These are phyloP conservation scores for Flueggea neowawraea DNA, from an alignment of 441 rosid species.

Conservation along the genomic window DNA sequence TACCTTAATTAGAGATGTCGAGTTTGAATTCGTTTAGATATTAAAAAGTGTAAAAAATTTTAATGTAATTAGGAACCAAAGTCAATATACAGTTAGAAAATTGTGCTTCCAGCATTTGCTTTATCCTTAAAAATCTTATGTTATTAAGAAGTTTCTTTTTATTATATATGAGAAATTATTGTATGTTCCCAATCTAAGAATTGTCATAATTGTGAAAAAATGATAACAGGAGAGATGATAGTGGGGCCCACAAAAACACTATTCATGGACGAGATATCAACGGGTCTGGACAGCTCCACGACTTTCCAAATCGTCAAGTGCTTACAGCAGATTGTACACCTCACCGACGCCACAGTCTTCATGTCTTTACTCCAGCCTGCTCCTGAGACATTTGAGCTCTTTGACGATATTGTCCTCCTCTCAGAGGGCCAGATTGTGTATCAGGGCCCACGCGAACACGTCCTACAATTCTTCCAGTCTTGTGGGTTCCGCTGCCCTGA, in stretches of 20 bases:
- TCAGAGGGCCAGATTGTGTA: constrained; percentile 84
- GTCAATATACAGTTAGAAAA: too few relatives aligned
- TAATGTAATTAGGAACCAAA: too few relatives aligned
- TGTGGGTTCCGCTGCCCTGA: constrained; percentile 91
- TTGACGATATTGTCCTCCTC: constrained; percentile 74
- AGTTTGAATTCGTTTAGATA: too few relatives aligned
- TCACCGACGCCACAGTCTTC: constrained; percentile 69
- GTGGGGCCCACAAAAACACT: constrained; percentile 92
- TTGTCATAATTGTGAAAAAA: too few relatives aligned
- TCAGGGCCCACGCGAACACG: constrained; percentile 72
- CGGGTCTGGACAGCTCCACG: constrained; percentile 94
- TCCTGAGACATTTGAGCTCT: constrained; percentile 89
- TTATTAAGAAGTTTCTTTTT: too few relatives aligned
- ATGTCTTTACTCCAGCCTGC: constrained; percentile 91
- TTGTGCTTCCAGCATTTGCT: too few relatives aligned
- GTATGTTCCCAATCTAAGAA: too few relatives aligned
- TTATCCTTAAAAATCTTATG: too few relatives aligned
- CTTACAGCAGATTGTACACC: constrained; percentile 80
- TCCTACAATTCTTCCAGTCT: constrained; percentile 63
- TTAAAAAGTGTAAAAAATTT: too few relatives aligned
- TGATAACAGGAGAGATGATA: constrained; percentile 75
- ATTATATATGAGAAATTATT: too few relatives aligned
- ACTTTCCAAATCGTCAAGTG: constrained; percentile 90
- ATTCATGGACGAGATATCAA: constrained; percentile 97
- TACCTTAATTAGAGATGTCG: too few relatives aligned